Evolutionary conservation across 2,329 filamentous ascomycete genomes (phyloP), one percentile per base, ranked within the genome.

Genomic region (Cladophialophora psammophila): DNA sequence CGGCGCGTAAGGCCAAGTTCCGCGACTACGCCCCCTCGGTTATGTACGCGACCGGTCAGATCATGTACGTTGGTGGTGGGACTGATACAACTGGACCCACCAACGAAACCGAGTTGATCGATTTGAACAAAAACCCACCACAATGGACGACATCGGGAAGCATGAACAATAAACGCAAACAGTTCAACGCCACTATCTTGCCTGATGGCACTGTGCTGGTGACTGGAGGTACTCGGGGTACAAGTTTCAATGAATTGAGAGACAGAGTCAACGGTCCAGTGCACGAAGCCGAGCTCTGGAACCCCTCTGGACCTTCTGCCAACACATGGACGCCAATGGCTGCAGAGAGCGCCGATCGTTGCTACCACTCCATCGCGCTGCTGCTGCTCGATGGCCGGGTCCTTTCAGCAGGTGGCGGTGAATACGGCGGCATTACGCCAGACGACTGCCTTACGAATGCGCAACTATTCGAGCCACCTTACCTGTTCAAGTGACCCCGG

Each of bases 141-240:
- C 6, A 6, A 26, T 53, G 48, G 50, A 48, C 5, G 50, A 4
- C 50, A 1, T 18, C n/a, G 50, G 5, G 13, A 12, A 7, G 20
- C 50, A 53, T 53, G 50, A 12, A 12, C 2, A 18, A 18, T 31
- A 12, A 12, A 26, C 50, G 50, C 10, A 18, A 31, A 26, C 50
- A 53, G n/a, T 31, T 31, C 50, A 53, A 32, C 50, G 50, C 50
- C 50, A 53, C 50, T 31, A 32, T 53, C 50, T 53, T 53, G 50
- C 50, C 50, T 32, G 20, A 53, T 26, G 50, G 50, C 15, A 53
- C 9, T 6, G 50, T 53, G 15, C 26, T 53, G 50, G 50, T 53
- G 3, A 53, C 50, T 18, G 9, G 50, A 53, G 50, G 18, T 53
- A 18, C 50, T 26, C 13, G 5, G 5, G 50, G 50, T 4, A 31